phyloP scores from a whole-genome alignment of 2,329 filamentous ascomycete species.

The Akanthomyces lecanii region DNA sequence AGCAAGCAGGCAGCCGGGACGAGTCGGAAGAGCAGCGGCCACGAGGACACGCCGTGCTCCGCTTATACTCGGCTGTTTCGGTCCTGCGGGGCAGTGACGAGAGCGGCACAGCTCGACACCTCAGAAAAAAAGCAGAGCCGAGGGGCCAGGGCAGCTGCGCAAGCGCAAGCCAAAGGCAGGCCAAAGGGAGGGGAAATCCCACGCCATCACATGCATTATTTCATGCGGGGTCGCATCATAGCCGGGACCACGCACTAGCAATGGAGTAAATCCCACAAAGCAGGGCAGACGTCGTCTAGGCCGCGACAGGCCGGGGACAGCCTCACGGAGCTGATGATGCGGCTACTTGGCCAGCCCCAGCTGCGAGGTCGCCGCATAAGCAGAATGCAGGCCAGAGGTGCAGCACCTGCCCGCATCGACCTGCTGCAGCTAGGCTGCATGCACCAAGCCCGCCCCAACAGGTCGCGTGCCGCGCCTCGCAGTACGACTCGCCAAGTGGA shows the following conservation, averaged over 20 bases:
- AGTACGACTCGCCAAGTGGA: background rate
- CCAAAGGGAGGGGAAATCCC: background rate
- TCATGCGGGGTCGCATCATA: constrained; percentile 17
- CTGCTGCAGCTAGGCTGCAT: background rate
- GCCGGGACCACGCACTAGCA: background rate
- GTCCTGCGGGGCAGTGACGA: constrained; percentile 15
- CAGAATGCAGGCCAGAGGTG: background rate
- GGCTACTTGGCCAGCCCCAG: constrained; percentile 1
- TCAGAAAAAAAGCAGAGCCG: constrained; percentile 2
- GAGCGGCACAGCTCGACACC: constrained; percentile 8
- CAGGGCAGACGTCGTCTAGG: background rate
- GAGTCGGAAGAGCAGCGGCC: constrained; percentile 16
- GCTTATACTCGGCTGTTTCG: constrained; percentile 19
- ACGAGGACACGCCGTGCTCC: constrained; percentile 15
- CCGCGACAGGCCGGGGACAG: background rate
- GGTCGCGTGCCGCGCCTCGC: constrained; percentile 5
- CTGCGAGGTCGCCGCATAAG: background rate
- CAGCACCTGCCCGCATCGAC: background rate
- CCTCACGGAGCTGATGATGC: background rate
- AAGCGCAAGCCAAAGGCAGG: background rate
- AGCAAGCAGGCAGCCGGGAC: constrained; percentile 7
- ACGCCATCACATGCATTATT: constrained; percentile 10
- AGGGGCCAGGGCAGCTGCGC: background rate
- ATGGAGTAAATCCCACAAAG: background rate
- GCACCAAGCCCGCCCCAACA: background rate